Base-by-base conservation (phyloP, 179 eudicot species). In the Beta macrorhiza region DNA sequence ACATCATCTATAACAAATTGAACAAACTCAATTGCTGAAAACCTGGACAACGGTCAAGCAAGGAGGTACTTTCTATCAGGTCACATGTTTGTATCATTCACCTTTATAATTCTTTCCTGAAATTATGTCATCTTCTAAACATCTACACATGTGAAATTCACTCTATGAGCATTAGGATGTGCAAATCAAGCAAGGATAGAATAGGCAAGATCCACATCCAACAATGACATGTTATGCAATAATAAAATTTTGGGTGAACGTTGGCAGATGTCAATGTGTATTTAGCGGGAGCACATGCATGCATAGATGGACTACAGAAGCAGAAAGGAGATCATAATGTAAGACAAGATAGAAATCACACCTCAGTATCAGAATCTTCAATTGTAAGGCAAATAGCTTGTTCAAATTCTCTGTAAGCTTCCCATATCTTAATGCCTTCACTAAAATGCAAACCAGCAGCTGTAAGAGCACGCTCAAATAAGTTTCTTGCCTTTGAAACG, bases 401-500 rank as follows among this genome's bases (percentile, higher is more conserved):
- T 82, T 96, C 99, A 83, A 92, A 96, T 69, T 91, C 93, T 83
- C 87, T 86, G 88, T 94, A 96, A n/a, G 88, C 85, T 84, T 91
- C 97, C 98, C 98, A 96, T 82, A 96, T 89, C 83, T 88, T 90
- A 81, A 85, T 83, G 78, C 99, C 97, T 88, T 89, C 95, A 82
- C 87, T 44, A 85, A 96, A 88, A 89, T 96, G 99, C 87, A 94
- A 84, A 74, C 98, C 99, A 84, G 86, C 93, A 79, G 93, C 96
- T 78, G 93, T 89, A 73, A 94, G 88, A 79, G 98, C 98, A 85
- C 94, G 97, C 92, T 94, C 99, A 85, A 96, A 94, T 51, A 96
- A 87, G 82, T 87, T 82, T 84, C 98, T 92, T 10, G 91, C 91
- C 82, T 91, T 94, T 69, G 89, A 89, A 79, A 92, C 83, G 68